Conservation (phyloP, 1,284 basidiomycete genomes). For the Wolfiporia cocos region DNA sequence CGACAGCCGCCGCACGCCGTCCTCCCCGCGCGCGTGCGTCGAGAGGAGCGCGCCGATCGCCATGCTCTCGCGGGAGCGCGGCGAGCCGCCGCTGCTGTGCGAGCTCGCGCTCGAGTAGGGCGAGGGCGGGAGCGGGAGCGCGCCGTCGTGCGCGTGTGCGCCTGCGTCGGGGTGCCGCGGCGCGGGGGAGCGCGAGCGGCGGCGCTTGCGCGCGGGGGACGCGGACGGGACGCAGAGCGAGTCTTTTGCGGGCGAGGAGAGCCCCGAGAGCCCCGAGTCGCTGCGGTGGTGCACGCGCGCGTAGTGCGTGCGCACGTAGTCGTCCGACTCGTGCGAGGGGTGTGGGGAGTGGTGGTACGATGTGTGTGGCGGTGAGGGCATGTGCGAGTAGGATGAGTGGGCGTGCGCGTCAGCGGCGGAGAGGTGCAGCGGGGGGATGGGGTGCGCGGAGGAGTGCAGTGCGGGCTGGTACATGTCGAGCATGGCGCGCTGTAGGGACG, state of each 20-base stretch:
- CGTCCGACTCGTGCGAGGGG: constrained; percentile 2
- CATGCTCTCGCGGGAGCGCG: constrained; percentile 27
- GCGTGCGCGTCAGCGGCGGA: constrained; percentile 7
- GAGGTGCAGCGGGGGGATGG: constrained; percentile 16
- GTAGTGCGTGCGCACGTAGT: constrained; percentile 9
- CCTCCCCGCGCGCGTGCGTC: constrained; percentile 8
- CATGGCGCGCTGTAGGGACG: constrained; percentile 61
- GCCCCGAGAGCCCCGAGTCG: constrained; percentile 13
- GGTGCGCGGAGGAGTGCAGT: constrained; percentile 5
- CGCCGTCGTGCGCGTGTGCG: constrained; percentile 11
- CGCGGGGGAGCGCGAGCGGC: constrained; percentile 21
- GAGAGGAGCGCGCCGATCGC: constrained; percentile 45
- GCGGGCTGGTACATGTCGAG: constrained; percentile 51
- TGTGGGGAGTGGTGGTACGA: constrained; percentile 23
- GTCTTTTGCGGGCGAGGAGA: constrained; percentile 3
- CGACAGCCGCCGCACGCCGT: constrained; percentile 9
- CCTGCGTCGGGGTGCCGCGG: too few relatives aligned
- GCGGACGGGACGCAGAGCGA: constrained; percentile 1
- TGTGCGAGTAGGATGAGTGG: constrained; percentile 13
- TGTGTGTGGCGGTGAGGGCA: constrained; percentile 23
- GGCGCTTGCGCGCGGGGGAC: constrained; percentile 20
- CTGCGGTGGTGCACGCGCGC: constrained; percentile 11
- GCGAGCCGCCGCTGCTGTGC: constrained; percentile 25
- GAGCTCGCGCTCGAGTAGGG: constrained; percentile 25
- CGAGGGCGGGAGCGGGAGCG: constrained; percentile 21